These are phyloP conservation scores for Brasenia schreberi DNA, from an alignment of 164 flowering plant species.

Conservation along the genomic window DNA sequence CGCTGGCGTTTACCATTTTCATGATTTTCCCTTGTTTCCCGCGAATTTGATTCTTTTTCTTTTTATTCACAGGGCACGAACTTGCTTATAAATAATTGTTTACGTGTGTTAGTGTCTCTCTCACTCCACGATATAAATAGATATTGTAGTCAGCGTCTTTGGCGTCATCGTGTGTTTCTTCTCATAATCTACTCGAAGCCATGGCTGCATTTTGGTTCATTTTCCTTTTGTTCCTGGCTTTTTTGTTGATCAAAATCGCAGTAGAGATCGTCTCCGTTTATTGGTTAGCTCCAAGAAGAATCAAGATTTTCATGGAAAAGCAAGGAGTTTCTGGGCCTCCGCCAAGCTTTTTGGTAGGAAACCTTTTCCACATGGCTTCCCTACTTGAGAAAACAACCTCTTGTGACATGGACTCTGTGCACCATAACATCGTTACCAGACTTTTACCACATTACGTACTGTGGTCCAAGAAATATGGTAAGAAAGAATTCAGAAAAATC, in stretches of 20 bases:
- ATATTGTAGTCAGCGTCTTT: background rate
- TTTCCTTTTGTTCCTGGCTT: background rate
- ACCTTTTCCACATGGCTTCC: constrained; percentile 53
- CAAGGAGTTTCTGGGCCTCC: constrained; percentile 97
- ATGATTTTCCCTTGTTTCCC: no score
- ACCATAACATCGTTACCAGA: constrained; percentile 67
- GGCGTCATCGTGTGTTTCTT: background rate
- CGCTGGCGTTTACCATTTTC: background rate
- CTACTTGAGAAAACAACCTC: constrained; percentile 47
- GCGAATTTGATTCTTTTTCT: no score
- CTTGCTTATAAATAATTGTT: no score
- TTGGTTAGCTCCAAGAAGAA: constrained; percentile 65
- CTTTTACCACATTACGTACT: constrained; percentile 70
- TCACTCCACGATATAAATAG: background rate
- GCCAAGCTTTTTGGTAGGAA: constrained; percentile 65
- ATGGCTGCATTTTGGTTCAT: constrained; percentile 2
- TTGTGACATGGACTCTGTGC: constrained; percentile 44
- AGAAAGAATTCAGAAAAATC: background rate
- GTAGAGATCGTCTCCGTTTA: constrained; percentile 38
- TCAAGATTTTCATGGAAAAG: constrained; percentile 60
- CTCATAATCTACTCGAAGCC: background rate
- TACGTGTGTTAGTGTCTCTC: background rate
- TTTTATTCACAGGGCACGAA: no score
- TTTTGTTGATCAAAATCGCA: background rate
- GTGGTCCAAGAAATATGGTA: constrained; percentile 82